These are phyloP conservation scores for Chytriomyces sp. DNA, from an alignment of 192 early-diverging fungal species.

Conservation along the genomic window DNA sequence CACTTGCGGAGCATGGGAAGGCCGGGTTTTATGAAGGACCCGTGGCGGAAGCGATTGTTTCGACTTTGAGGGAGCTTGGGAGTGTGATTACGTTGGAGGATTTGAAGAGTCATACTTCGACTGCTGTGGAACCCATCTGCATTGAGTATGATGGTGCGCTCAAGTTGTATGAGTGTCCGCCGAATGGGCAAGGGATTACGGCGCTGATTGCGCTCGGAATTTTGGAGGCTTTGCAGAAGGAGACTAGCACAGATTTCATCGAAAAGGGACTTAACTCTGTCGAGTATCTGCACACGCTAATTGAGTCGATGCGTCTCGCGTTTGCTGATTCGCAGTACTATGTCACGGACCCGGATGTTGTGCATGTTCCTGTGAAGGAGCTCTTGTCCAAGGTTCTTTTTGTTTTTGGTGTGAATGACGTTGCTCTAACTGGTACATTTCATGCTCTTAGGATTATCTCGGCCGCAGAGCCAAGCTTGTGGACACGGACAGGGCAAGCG, in stretches of 20 bases:
- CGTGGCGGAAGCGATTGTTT: slow-evolving; percentile 70
- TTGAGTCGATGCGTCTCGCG: slow-evolving; percentile 73
- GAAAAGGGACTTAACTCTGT: slow-evolving; percentile 47
- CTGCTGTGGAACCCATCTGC: slow-evolving; percentile 63
- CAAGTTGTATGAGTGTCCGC: slow-evolving; percentile 72
- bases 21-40: slow-evolving; percentile 72
- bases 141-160: slow-evolving; percentile 61
- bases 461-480: slow-evolving; percentile 60
- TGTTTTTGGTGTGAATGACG: too few relatives aligned
- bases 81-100: slow-evolving; percentile 73
- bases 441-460: slow-evolving; percentile 50
- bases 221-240: slow-evolving; percentile 58
- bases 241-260: slow-evolving; percentile 44
- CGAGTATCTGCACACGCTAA: slow-evolving; percentile 70
- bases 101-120: slow-evolving; percentile 58
- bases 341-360: slow-evolving; percentile 69
- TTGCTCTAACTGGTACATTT: too few relatives aligned
- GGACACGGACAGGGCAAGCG: slow-evolving; percentile 54
- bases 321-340: slow-evolving; percentile 75
- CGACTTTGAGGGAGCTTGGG: slow-evolving; percentile 54
- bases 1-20: slow-evolving; percentile 65
- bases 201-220: slow-evolving; percentile 76
- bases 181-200: slow-evolving; percentile 75
- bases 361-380: slow-evolving; percentile 55
- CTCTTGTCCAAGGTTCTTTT: slow-evolving; percentile 51